phyloP scores from a whole-genome alignment of 768 basidiomycete species.

The Xanthoconium purpureum region DNA sequence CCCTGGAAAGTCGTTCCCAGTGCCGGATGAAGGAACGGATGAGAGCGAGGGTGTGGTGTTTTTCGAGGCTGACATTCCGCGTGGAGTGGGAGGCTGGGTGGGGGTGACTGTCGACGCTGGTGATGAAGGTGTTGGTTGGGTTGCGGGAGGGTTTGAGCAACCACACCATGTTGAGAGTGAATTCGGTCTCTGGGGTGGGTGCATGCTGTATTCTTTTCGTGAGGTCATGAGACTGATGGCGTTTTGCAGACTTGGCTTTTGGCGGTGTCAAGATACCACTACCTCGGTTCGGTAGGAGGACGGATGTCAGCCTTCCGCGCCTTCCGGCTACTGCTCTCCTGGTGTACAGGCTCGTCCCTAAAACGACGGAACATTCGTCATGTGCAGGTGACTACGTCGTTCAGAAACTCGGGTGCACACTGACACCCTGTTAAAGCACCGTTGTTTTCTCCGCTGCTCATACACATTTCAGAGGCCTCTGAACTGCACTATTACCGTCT shows the following conservation, averaged over 20 bases:
- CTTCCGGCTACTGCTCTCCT: constrained; percentile 60
- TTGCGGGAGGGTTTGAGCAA: constrained; percentile 51
- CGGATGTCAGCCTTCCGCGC: constrained; percentile 49
- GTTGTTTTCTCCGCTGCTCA: constrained; percentile 62
- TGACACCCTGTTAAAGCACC: constrained; percentile 39
- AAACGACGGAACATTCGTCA: constrained; percentile 8
- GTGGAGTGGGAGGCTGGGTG: constrained; percentile 39
- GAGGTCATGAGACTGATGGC: constrained; percentile 7
- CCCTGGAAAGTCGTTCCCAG: constrained; percentile 54
- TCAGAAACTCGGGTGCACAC: background rate
- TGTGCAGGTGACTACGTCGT: constrained; percentile 30
- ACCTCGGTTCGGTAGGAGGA: constrained; percentile 35
- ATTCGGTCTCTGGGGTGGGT: constrained; percentile 43
- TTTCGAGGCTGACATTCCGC: constrained; percentile 50
- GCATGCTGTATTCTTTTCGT: background rate
- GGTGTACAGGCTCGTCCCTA: constrained; percentile 56
- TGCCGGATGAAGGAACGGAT: constrained; percentile 64
- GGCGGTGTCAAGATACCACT: constrained; percentile 35
- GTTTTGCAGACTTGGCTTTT: constrained; percentile 40
- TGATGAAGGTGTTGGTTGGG: constrained; percentile 57
- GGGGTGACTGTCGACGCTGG: constrained; percentile 50
- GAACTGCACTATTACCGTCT: constrained; percentile 73
- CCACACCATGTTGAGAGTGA: constrained; percentile 32
- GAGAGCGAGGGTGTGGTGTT: constrained; percentile 73
- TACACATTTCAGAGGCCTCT: constrained; percentile 53